phyloP scores from a whole-genome alignment of 306 rosid species.

The Prunus mongolica region DNA sequence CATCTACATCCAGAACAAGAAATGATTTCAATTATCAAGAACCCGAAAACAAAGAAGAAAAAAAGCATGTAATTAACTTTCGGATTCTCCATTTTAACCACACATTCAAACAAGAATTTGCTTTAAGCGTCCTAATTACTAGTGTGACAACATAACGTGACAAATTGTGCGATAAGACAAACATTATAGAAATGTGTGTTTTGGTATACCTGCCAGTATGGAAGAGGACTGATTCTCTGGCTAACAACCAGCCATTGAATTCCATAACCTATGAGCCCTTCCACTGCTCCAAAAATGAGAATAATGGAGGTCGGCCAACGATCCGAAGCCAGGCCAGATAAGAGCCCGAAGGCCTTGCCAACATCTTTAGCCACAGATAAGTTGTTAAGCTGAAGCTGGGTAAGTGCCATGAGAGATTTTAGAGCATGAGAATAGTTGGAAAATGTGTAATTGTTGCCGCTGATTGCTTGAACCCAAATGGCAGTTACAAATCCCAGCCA shows the following conservation, averaged over 20 bases:
- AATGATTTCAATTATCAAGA: not conserved
- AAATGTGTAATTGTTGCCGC: conserved; percentile 47
- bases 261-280: conserved; percentile 43
- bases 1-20: conserved; percentile 28
- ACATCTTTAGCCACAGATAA: conserved; percentile 49
- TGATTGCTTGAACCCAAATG: conserved; percentile 48
- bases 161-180: not conserved
- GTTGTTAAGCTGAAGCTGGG: conserved; percentile 44
- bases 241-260: conserved; percentile 46
- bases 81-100: too few relatives aligned
- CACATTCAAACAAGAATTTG: too few relatives aligned
- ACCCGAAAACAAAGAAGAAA: too few relatives aligned
- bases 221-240: conserved; percentile 28
- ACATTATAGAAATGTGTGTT: not conserved
- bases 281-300: conserved; percentile 37
- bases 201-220: conserved; percentile 42
- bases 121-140: not conserved
- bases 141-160: not conserved
- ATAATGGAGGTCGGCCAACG: conserved; percentile 24
- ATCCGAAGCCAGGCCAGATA: conserved; percentile 45
- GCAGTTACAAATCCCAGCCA: conserved; percentile 51
- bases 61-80: not conserved
- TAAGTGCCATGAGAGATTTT: conserved; percentile 36
- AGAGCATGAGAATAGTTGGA: conserved; percentile 39
- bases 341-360: conserved; percentile 48